These are phyloP conservation scores for Cunninghamia lanceolata DNA, from an alignment of 75 land plant genomes.

Conservation along the genomic window DNA sequence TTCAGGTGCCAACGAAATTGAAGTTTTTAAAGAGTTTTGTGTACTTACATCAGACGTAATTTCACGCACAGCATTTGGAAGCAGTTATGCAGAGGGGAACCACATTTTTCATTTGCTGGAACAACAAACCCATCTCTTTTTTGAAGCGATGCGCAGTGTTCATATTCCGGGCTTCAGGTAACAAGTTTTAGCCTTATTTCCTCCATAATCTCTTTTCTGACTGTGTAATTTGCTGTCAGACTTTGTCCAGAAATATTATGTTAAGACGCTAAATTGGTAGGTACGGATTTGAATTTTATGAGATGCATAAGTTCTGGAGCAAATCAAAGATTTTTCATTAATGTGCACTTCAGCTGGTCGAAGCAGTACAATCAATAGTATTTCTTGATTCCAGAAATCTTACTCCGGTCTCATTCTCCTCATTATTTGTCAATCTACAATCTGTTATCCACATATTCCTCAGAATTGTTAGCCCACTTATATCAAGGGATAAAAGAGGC, in stretches of 20 bases:
- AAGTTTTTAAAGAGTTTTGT: background rate
- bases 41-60: constrained; percentile 10
- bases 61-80: constrained; percentile 23
- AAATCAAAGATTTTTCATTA: background rate
- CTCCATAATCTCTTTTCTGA: too few relatives aligned
- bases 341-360: background rate
- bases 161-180: constrained; percentile 60
- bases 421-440: too few relatives aligned
- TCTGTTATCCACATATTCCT: too few relatives aligned
- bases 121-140: constrained; percentile 10
- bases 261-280: background rate
- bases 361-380: background rate
- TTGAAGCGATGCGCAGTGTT: constrained; percentile 15
- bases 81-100: constrained; percentile 25
- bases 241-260: background rate
- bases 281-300: too few relatives aligned
- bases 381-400: too few relatives aligned
- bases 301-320: background rate
- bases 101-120: constrained; percentile 15
- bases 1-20: background rate
- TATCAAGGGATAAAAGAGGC: too few relatives aligned
- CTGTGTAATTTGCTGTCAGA: background rate
- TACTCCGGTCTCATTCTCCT: too few relatives aligned
- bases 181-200: background rate
- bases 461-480: too few relatives aligned